Conservation (phyloP, 768 basidiomycete genomes). For the Pleurotus platypus region DNA sequence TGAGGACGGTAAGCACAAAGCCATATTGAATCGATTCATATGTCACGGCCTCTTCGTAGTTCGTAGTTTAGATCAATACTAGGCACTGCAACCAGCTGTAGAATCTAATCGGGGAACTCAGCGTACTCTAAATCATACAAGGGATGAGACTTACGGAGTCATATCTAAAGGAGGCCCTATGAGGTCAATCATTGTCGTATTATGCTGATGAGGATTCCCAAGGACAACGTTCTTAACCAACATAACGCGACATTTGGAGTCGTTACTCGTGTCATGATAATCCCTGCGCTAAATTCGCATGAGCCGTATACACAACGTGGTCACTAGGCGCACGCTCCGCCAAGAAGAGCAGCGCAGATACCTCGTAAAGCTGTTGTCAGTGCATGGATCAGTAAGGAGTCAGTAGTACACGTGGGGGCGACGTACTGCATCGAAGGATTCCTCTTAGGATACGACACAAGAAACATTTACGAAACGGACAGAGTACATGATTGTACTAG, state of each 20-base stretch:
- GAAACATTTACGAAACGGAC: constrained; percentile 44
- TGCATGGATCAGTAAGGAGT: constrained; percentile 3
- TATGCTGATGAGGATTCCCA: constrained; percentile 50
- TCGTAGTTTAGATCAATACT: too few relatives aligned
- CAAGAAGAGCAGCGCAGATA: constrained; percentile 9
- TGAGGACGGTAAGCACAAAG: too few relatives aligned
- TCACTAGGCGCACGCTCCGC: not conserved
- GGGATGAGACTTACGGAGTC: too few relatives aligned
- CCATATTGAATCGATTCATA: too few relatives aligned
- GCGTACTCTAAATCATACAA: too few relatives aligned
- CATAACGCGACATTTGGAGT: constrained; percentile 43
- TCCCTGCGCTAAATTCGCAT: constrained; percentile 61
- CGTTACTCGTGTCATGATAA: constrained; percentile 26
- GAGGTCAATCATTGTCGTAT: constrained; percentile 44
- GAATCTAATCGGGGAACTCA: too few relatives aligned
- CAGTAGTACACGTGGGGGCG: not conserved
- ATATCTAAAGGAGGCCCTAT: constrained; percentile 27
- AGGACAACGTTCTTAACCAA: constrained; percentile 65
- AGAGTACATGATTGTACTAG: constrained; percentile 39
- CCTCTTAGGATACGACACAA: constrained; percentile 54
- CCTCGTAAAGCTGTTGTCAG: constrained; percentile 54
- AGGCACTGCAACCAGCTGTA: too few relatives aligned
- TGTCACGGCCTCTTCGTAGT: too few relatives aligned
- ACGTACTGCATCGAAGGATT: constrained; percentile 58
- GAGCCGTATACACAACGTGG: not conserved